Conservation (phyloP, 306 rosid species). For the Dalbergia cultrata region DNA sequence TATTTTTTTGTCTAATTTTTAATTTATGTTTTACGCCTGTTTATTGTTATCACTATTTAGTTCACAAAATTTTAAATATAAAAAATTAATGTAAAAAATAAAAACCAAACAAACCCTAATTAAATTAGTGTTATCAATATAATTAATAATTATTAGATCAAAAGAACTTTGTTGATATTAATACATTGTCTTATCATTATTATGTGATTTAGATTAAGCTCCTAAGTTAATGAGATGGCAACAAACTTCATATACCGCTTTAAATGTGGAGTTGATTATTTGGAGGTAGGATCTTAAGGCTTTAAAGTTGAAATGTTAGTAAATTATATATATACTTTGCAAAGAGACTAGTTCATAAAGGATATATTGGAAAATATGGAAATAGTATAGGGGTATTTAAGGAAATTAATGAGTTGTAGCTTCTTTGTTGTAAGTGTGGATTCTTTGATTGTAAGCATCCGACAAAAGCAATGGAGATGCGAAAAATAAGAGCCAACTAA, state of each 20-base stretch:
- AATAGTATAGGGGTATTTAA: constrained; percentile 7
- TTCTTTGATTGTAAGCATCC: constrained; percentile 73
- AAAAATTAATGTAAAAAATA: too few species aligned
- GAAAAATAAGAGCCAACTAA: constrained; percentile 66
- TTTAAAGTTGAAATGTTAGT: neutral
- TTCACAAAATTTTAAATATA: too few species aligned
- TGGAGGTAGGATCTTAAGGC: neutral
- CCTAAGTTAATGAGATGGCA: neutral
- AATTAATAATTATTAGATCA: too few species aligned
- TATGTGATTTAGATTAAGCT: neutral
- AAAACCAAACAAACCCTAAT: too few species aligned
- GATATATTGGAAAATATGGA: neutral
- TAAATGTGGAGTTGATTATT: neutral
- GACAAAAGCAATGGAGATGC: constrained; percentile 75
- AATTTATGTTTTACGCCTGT: too few species aligned
- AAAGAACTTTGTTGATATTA: too few species aligned
- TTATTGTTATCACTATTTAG: too few species aligned
- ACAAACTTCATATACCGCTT: neutral
- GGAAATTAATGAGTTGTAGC: constrained; percentile 1
- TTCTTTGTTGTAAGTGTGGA: constrained; percentile 38
- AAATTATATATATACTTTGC: neutral
- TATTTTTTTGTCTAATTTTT: too few species aligned
- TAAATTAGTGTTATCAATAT: too few species aligned
- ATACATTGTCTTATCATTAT: too few species aligned
- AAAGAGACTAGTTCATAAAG: neutral